A percentile compares a stretch with the other conserved stretches of the same genome.
These are phyloP conservation scores for Microbotryum intermedium DNA, from an alignment of 1,284 basidiomycete genomes.

Conservation along the genomic window DNA sequence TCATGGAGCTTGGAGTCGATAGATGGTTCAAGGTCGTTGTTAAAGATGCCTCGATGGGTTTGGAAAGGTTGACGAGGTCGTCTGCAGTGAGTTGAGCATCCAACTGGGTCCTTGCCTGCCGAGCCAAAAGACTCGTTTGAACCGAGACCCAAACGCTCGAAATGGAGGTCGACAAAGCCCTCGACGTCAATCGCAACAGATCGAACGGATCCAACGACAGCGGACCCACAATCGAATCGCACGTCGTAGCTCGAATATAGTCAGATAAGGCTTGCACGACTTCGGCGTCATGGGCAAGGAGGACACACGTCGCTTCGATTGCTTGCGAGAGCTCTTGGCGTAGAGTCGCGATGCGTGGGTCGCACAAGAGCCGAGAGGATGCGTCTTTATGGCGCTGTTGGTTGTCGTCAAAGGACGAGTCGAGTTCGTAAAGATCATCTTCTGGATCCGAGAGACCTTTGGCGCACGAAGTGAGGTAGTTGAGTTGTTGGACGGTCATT, in stretches of 20 bases:
- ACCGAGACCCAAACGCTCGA: constrained; percentile 31
- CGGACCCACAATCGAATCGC: constrained; percentile 27
- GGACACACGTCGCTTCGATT: constrained; percentile 20
- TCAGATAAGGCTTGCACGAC: constrained; percentile 30
- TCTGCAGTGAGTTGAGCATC: constrained; percentile 4
- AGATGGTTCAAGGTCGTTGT: neutral
- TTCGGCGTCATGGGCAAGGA: constrained; percentile 27
- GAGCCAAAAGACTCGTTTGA: constrained; percentile 15
- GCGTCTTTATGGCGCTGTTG: neutral
- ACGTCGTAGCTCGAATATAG: constrained; percentile 27
- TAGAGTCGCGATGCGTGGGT: constrained; percentile 21
- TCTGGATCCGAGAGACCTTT: constrained; percentile 34
- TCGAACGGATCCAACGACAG: constrained; percentile 27
- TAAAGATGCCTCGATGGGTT: constrained; percentile 19
- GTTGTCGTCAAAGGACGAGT: constrained; percentile 27
- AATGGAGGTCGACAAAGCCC: constrained; percentile 12
- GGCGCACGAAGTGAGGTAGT: constrained; percentile 31
- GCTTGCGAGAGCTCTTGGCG: constrained; percentile 15
- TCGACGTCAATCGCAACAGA: constrained; percentile 20
- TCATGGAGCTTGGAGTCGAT: constrained; percentile 23
- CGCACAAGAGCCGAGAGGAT: constrained; percentile 3
- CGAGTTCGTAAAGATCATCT: constrained; percentile 32
- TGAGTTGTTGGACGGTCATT: constrained; percentile 29
- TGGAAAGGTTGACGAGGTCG: constrained; percentile 3
- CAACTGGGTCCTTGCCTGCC: constrained; percentile 13